Evolutionary conservation across 371 early-diverging fungal genomes (phyloP).

Genomic region (Blakeslea trispora): DNA sequence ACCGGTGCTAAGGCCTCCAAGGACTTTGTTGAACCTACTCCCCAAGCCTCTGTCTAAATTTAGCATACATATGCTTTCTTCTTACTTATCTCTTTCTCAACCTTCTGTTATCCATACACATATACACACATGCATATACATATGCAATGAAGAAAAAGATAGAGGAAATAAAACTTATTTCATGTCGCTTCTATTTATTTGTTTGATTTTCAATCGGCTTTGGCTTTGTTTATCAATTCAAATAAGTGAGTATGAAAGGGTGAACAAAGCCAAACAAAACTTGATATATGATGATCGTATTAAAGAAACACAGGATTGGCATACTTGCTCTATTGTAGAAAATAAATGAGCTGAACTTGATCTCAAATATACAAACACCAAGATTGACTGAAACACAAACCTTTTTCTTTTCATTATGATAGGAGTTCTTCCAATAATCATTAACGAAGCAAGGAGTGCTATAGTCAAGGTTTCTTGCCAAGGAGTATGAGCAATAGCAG

Average conservation of each 20-base stretch:
- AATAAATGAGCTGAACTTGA: too few relatives aligned
- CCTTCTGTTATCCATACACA: too few relatives aligned
- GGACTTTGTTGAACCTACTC: conserved; percentile 85
- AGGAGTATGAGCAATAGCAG: background rate
- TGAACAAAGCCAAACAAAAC: conserved; percentile 18
- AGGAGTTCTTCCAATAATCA: conserved; percentile 6
- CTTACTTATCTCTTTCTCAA: too few relatives aligned
- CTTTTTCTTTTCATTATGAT: conserved; percentile 2
- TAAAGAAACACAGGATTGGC: conserved; percentile 8
- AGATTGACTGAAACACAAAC: conserved; percentile 13
- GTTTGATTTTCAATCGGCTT: too few relatives aligned
- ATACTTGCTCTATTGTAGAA: conserved; percentile 2
- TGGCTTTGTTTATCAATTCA: background rate
- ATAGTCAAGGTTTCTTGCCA: conserved; percentile 10
- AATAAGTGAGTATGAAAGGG: conserved; percentile 12
- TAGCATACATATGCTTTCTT: conserved; percentile 48
- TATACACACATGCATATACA: too few relatives aligned
- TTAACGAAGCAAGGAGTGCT: conserved; percentile 5
- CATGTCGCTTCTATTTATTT: conserved; percentile 19
- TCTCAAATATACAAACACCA: too few relatives aligned
- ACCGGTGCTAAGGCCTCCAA: conserved; percentile 73
- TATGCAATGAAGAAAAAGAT: conserved; percentile 3
- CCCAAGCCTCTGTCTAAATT: conserved; percentile 75
- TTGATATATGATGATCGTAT: conserved; percentile 16
- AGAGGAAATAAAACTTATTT: background rate